Evolutionary conservation across 2,329 filamentous ascomycete genomes (phyloP).

Genomic region (Rasamsonia emersonii): DNA sequence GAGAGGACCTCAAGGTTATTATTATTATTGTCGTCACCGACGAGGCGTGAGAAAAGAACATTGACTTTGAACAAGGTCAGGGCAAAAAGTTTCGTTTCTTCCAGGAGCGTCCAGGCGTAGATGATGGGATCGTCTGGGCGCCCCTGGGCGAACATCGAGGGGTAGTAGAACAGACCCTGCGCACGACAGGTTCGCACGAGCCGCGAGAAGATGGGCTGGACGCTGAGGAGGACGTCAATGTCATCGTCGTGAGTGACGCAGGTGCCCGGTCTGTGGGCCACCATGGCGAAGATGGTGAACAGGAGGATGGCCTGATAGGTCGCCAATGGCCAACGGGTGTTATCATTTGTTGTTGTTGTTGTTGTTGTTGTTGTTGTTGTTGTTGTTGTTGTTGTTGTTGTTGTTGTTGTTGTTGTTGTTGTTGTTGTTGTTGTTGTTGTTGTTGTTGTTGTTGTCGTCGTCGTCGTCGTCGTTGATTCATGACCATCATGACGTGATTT

Average conservation of each 20-base stretch:
- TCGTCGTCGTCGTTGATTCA: too few relatives aligned
- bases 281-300: constrained; percentile 20
- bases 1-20: constrained; percentile 7
- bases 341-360: too few relatives aligned
- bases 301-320: constrained; percentile 25
- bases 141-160: constrained; percentile 16
- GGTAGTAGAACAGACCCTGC: constrained; percentile 21
- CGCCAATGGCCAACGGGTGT: constrained; percentile 21
- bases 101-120: constrained; percentile 17
- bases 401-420: too few relatives aligned
- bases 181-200: constrained; percentile 20
- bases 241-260: constrained; percentile 9
- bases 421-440: too few relatives aligned
- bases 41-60: constrained; percentile 5
- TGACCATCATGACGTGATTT: too few relatives aligned
- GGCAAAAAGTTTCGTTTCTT: constrained; percentile 23
- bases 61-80: constrained; percentile 18
- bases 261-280: constrained; percentile 2
- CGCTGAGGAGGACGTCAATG: constrained; percentile 9
- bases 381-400: too few relatives aligned
- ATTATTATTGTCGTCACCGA: constrained; percentile 4
- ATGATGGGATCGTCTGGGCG: constrained; percentile 6
- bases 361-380: too few relatives aligned
- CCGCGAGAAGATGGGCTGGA: constrained; percentile 11
- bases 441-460: too few relatives aligned